These are phyloP conservation scores for Penicillium sp. DNA, from an alignment of 2,329 filamentous ascomycete genomes.

Conservation along the genomic window DNA sequence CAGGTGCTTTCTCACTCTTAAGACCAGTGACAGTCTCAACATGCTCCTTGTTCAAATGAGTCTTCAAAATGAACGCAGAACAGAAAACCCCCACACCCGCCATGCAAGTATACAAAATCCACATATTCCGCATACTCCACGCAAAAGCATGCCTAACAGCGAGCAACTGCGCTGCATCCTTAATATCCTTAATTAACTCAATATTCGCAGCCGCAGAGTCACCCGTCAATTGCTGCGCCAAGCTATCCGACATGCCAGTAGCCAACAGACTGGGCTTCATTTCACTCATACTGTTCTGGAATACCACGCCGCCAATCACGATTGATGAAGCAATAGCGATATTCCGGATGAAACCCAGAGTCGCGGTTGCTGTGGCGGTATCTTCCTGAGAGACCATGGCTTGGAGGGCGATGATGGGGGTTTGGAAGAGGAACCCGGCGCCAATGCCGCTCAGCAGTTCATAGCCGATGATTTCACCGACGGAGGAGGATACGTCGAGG, in stretches of 20 bases:
- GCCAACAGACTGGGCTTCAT: conserved; percentile 55
- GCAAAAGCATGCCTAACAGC: conserved; percentile 47
- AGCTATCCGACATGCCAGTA: conserved; percentile 38
- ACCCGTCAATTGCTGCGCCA: conserved; percentile 34
- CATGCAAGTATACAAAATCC: conserved; percentile 46
- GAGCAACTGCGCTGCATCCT: conserved; percentile 35
- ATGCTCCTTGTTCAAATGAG: conserved; percentile 48
- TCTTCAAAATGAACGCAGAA: conserved; percentile 45
- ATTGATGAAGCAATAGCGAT: conserved; percentile 64
- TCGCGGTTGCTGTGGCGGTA: conserved; percentile 50
- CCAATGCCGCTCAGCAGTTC: conserved; percentile 51
- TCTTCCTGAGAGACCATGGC: conserved; percentile 49
- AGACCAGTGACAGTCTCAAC: conserved; percentile 50
- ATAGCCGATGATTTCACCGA: conserved; percentile 45
- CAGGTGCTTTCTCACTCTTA: conserved; percentile 21
- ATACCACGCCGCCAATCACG: conserved; percentile 71
- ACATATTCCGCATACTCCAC: conserved; percentile 49
- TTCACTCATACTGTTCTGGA: conserved; percentile 58
- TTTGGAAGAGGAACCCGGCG: conserved; percentile 50
- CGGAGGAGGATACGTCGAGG: conserved; percentile 34
- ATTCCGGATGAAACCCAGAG: conserved; percentile 57
- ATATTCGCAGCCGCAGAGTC: conserved; percentile 47
- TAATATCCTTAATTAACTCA: conserved; percentile 40
- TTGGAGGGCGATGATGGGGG: conserved; percentile 55
- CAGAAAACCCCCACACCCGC: conserved; percentile 41